Base-by-base conservation (phyloP, 2,329 filamentous ascomycete genomes). In the Lasiodiplodia hormozganensis region DNA sequence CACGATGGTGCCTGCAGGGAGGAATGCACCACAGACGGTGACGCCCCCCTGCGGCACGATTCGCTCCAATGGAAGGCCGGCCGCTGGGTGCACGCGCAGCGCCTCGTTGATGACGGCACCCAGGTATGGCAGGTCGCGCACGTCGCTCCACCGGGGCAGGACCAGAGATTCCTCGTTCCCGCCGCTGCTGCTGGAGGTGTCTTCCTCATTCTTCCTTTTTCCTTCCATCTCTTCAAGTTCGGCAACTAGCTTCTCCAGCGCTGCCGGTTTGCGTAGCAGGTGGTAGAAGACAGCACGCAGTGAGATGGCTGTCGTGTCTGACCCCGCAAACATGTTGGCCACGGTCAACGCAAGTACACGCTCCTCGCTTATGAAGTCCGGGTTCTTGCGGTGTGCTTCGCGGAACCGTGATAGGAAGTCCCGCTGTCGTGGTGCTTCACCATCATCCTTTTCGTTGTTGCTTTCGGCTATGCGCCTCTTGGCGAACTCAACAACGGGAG, bases 41-140 rank as follows among this genome's bases (percentile, higher is more conserved):
- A 82, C 67, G 0, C 84, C 82, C 5, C 72, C 74, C 0, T 72
- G 54, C 0, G 85, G 85, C 0, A 84, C 85, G 0, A 84, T 74
- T 1, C 86, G 83, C 72, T 87, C 84, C 18, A 87, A 82, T 0
- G 82, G 73, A 70, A 86, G 79, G 11, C 79, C 82, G 2, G 86
- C 77, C 2, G 78, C 80, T 0, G 86, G 85, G 70, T 86, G 83
- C 12, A 86, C 74, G 3, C 86, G 81, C 70, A 84, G 75, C 0
- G 82, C 78, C 74, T 89, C 87, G 23, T 82, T 83, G 23, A 88
- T 79, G 2, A 85, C 82, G 3, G 85, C 85, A 53, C 84, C 79
- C 11, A 88, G 80, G 72, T 86, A 86, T 0, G 75, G 73, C 21
- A 68, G 58, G 10, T 65, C 38, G 47, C 58, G 56, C 25, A 56